Evolutionary conservation across 345 rosid genomes (phyloP).

Genomic region (Conringia planisiliqua): DNA sequence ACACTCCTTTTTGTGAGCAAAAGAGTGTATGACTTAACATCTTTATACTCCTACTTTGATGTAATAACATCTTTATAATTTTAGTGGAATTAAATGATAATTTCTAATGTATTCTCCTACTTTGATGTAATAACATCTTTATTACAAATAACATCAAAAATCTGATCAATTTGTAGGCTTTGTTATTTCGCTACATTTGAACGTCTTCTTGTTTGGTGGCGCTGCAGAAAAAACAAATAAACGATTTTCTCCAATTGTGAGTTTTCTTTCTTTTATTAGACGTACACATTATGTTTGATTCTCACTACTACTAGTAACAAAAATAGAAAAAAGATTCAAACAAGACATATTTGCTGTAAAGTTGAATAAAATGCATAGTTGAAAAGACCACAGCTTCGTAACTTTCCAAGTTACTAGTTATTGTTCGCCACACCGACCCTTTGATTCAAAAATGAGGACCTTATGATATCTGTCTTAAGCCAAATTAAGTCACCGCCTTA

Average conservation of each 20-base stretch:
- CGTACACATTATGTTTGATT: not conserved
- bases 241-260: not conserved
- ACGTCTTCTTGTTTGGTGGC: not conserved
- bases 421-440: not conserved
- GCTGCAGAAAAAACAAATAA: not conserved
- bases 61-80: not conserved
- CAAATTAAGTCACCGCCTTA: conserved; percentile 27
- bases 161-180: not conserved
- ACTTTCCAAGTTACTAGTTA: not conserved
- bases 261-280: not conserved
- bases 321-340: not conserved
- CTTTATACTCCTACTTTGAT: not conserved
- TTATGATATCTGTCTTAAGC: conserved; percentile 30
- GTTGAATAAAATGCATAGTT: not conserved
- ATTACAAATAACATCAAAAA: not conserved
- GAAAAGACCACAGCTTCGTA: not conserved
- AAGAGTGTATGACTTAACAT: not conserved
- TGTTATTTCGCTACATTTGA: not conserved
- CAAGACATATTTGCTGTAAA: not conserved
- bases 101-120: not conserved
- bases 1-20: not conserved
- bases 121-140: too few species aligned
- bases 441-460: conserved; percentile 10
- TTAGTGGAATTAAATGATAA: not conserved
- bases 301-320: not conserved